Conservation (phyloP, 2,329 filamentous ascomycete genomes). For the Ceratocystis ficicola region DNA sequence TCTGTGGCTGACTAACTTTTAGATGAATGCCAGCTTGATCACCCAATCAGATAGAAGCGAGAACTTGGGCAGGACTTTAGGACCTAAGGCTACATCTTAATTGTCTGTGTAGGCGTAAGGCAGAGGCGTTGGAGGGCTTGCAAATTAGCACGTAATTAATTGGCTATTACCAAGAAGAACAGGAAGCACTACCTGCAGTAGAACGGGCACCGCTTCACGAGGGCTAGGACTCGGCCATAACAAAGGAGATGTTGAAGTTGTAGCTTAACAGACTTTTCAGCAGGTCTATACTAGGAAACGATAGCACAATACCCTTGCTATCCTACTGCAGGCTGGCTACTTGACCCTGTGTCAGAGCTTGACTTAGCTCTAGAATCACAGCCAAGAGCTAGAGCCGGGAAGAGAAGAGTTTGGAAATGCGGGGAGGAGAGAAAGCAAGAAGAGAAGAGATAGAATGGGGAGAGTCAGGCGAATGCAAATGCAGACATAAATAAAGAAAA, state of each 20-base stretch:
- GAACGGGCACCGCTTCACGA: neutral
- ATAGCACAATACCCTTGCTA: neutral
- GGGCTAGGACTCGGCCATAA: neutral
- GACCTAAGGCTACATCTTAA: neutral
- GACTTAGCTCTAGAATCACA: neutral
- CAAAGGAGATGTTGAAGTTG: neutral
- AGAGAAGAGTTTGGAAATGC: neutral
- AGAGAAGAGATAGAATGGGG: neutral
- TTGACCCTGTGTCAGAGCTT: neutral
- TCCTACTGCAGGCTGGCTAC: neutral
- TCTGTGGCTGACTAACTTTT: slow-evolving; percentile 6
- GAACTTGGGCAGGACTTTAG: neutral
- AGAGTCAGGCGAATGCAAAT: neutral
- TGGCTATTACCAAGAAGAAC: neutral
- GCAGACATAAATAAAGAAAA: neutral
- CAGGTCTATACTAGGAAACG: neutral
- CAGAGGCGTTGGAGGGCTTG: too few relatives aligned
- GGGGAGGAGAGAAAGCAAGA: neutral
- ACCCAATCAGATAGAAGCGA: neutral
- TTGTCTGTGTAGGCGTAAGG: too few relatives aligned
- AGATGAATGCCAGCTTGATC: too few relatives aligned
- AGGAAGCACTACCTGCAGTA: neutral
- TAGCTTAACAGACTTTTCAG: neutral
- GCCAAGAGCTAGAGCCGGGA: neutral
- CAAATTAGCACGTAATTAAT: too few relatives aligned